A percentile compares a stretch with the other conserved stretches of the same genome.
phyloP scores from a whole-genome alignment of 106 monocot species.

The Dioscorea zingiberensis region DNA sequence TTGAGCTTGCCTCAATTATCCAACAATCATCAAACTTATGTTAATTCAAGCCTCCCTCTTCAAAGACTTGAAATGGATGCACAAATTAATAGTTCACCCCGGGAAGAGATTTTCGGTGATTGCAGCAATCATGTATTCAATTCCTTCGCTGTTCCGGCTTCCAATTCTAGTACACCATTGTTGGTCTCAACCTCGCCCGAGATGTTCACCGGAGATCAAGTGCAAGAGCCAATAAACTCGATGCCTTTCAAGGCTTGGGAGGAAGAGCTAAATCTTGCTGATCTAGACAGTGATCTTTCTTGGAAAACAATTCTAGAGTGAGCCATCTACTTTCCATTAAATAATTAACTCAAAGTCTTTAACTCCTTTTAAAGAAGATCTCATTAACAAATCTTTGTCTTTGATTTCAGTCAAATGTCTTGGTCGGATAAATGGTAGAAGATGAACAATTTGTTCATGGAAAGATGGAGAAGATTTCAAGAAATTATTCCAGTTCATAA shows the following conservation, averaged over 20 bases:
- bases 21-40: neutral
- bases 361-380: neutral
- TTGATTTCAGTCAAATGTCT: constrained; percentile 2
- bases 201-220: neutral
- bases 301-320: constrained; percentile 36
- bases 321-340: constrained; percentile 4
- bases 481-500: too few relatives aligned
- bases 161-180: neutral
- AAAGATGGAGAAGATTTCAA: neutral
- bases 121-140: neutral
- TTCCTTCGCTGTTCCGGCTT: neutral
- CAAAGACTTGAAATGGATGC: neutral
- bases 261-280: constrained; percentile 19
- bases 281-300: constrained; percentile 14
- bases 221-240: constrained; percentile 2
- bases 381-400: neutral
- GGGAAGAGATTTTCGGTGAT: neutral
- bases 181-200: constrained; percentile 14
- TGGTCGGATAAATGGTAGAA: neutral
- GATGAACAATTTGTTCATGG: neutral
- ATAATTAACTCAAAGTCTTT: too few relatives aligned
- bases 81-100: neutral
- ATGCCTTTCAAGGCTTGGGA: neutral
- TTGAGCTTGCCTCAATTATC: neutral
- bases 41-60: neutral